Base-by-base conservation (phyloP, 805 yeast genomes). In the Teunomyces aglyptinius region DNA sequence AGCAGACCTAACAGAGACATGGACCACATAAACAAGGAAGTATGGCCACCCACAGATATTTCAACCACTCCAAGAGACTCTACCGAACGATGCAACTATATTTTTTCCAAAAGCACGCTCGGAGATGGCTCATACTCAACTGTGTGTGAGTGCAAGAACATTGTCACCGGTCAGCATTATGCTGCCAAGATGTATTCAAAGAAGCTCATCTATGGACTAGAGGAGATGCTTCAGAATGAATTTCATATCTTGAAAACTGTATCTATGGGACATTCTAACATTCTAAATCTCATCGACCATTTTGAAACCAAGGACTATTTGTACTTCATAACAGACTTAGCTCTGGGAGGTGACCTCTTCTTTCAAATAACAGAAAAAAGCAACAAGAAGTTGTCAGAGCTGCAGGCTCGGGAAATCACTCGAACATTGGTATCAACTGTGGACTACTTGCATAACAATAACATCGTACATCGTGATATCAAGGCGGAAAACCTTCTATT, bases 401-500 rank as follows among this genome's bases (percentile, higher is more conserved):
- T 59, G 12, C 82, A 80, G 48, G 80, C 82, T 1, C 71, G 68
- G 8, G 72, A 72, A 6, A 72, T 82, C 33, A 68, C 83, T 27
- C 62, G 68, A 10, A 75, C 78, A 47, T 64, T 85, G 18, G 60
- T 79, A 2, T 71, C 79, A 7, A 85, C 85, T 0, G 72, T 85
- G 1, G 70, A 71, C 6, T 83, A 82, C 55, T 64, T 85, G 46
- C 90, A 85, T 56, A 48, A 56, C 2, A 75, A 83, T 51, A 76
- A 78, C 26, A 76, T 85, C 32, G 84, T 83, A 5, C 91, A 85
- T 57, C 74, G 91, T 39, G 91, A 85, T 55, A 63, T 85, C 48
- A 85, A 85, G 59, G 87, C 90, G 0, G 91, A 85, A 54, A 85
- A 85, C 54, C 66, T 85, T 32, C 66, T 85, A 38, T 82, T 84